A percentile compares a stretch with the other conserved stretches of the same genome.
Conservation (phyloP, 257 asterid genomes). For the Paulownia fortunei region DNA sequence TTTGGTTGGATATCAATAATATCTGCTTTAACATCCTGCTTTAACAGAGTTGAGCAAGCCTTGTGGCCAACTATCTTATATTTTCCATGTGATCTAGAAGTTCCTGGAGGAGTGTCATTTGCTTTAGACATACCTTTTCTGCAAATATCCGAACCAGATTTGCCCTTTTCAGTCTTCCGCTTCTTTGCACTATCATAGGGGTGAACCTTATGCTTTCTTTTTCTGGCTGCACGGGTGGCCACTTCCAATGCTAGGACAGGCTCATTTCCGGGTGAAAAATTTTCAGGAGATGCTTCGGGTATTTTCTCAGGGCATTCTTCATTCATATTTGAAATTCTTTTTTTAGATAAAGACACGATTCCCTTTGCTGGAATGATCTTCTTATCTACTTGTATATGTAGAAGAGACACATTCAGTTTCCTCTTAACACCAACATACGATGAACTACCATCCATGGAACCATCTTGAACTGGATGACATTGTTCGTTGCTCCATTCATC, state of each 20-base stretch:
- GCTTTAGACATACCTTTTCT: slow-evolving; percentile 39
- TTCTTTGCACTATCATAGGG: slow-evolving; percentile 46
- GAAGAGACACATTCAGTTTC: slow-evolving; percentile 42
- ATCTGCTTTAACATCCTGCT: slow-evolving; percentile 36
- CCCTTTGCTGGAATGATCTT: slow-evolving; percentile 44
- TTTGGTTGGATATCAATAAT: slow-evolving; percentile 45
- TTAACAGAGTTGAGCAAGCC: slow-evolving; percentile 43
- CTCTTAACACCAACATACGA: slow-evolving; percentile 40
- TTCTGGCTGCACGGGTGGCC: slow-evolving; percentile 43
- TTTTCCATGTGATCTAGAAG: slow-evolving; percentile 51
- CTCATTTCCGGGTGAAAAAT: slow-evolving; percentile 44
- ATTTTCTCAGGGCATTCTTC: slow-evolving; percentile 47
- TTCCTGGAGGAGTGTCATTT: slow-evolving; percentile 40
- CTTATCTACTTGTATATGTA: too few relatives aligned
- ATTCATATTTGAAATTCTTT: slow-evolving; percentile 37
- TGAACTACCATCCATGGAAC: slow-evolving; percentile 53
- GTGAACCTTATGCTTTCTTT: slow-evolving; percentile 50
- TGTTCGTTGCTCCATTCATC: slow-evolving; percentile 37
- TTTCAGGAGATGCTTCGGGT: slow-evolving; percentile 39
- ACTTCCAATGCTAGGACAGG: slow-evolving; percentile 51
- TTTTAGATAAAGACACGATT: slow-evolving; percentile 40
- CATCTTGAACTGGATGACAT: slow-evolving; percentile 45
- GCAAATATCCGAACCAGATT: slow-evolving; percentile 41
- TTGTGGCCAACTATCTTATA: slow-evolving; percentile 40
- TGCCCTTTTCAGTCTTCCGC: slow-evolving; percentile 47